Percentiles rank a stretch among this genome's conserved stretches.
These are phyloP conservation scores for Diaporthe sp. DNA, from an alignment of 2,329 filamentous ascomycete genomes.

Conservation along the genomic window DNA sequence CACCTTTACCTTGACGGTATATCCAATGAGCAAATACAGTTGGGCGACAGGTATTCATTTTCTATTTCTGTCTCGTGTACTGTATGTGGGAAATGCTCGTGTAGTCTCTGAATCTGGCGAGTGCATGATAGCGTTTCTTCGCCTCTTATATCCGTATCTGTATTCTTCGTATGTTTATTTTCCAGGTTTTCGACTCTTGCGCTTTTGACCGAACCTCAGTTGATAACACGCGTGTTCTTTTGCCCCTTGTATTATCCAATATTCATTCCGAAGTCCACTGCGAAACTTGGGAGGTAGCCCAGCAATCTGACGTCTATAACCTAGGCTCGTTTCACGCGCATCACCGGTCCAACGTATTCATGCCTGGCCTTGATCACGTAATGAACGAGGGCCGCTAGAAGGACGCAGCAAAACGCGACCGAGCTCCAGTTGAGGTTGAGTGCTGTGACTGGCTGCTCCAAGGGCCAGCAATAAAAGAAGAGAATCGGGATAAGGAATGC, in stretches of 20 bases:
- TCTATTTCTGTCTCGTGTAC: neutral
- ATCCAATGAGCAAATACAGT: neutral
- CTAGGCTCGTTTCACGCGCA: constrained; percentile 13
- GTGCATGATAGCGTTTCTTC: neutral
- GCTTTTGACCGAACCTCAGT: neutral
- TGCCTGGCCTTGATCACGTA: constrained; percentile 10
- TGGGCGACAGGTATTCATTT: neutral
- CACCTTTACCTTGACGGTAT: neutral
- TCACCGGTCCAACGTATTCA: constrained; percentile 14
- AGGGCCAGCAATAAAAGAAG: constrained; percentile 22
- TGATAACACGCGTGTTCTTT: neutral
- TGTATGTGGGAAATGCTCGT: neutral
- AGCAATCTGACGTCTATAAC: neutral
- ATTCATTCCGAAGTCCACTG: neutral
- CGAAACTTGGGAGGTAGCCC: neutral
- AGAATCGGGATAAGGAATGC: neutral
- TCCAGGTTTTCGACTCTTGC: neutral
- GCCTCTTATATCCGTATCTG: neutral
- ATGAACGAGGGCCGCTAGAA: neutral
- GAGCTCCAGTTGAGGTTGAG: constrained; percentile 28
- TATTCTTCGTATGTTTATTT: neutral
- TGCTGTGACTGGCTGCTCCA: constrained; percentile 3
- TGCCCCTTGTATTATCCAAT: neutral
- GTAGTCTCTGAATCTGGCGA: neutral
- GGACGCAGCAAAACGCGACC: neutral